Conservation (phyloP, 306 rosid genomes). For the Malus fusca region DNA sequence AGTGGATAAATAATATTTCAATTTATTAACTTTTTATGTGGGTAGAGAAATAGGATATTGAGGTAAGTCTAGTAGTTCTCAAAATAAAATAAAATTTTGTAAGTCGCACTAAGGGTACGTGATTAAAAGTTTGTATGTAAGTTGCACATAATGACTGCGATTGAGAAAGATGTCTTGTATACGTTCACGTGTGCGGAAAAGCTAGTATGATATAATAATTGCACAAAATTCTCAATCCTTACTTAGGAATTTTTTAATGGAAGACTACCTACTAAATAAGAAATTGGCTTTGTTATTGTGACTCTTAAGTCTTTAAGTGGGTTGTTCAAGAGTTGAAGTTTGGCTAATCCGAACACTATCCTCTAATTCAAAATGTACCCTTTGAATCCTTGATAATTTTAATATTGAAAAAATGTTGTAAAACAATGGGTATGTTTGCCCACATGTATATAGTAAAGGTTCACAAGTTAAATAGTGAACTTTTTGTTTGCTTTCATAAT, state of each 20-base stretch:
- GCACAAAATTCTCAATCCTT: not conserved
- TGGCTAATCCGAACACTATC: not conserved
- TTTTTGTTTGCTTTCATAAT: too few species aligned
- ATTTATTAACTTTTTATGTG: too few species aligned
- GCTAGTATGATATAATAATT: not conserved
- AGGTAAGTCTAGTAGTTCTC: too few species aligned
- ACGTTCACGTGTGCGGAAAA: rapidly evolving
- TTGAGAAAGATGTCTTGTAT: not conserved
- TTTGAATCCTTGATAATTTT: not conserved
- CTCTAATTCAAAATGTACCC: not conserved
- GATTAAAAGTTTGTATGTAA: too few species aligned
- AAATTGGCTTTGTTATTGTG: not conserved
- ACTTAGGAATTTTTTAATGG: not conserved
- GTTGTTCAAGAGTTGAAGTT: not conserved
- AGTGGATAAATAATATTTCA: too few species aligned
- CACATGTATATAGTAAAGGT: too few species aligned
- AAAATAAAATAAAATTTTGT: too few species aligned
- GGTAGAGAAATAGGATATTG: too few species aligned
- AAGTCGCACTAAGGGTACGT: too few species aligned
- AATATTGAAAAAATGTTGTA: not conserved
- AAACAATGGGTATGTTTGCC: too few species aligned
- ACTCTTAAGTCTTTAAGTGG: not conserved
- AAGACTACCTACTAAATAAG: not conserved
- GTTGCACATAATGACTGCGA: not conserved
- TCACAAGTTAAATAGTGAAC: too few species aligned